Evolutionary conservation across 495 filamentous ascomycete species (phyloP).

Genomic region (Aspergillus haitiensis): DNA sequence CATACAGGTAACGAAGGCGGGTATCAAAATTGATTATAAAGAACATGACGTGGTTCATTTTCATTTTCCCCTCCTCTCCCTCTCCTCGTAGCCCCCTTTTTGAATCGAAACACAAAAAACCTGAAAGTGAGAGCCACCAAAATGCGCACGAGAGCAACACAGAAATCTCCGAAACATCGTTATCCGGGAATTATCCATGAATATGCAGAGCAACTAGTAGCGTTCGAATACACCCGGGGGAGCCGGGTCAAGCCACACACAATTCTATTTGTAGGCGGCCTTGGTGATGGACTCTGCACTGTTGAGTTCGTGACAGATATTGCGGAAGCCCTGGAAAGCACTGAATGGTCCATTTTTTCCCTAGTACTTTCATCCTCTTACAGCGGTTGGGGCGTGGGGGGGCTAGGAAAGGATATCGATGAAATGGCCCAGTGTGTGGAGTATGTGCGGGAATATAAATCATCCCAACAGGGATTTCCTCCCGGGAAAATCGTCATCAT

Average conservation of each 20-base stretch:
- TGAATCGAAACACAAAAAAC: too few species aligned
- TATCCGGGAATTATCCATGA: too few species aligned
- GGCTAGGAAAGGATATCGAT: constrained; percentile 65
- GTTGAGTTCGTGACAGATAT: constrained; percentile 59
- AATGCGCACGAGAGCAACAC: too few species aligned
- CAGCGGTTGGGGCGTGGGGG: constrained; percentile 69
- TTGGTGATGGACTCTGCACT: constrained; percentile 76
- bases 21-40: too few species aligned
- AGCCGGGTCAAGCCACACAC: constrained; percentile 54
- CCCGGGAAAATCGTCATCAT: constrained; percentile 72
- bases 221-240: constrained; percentile 44
- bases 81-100: too few species aligned
- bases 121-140: too few species aligned
- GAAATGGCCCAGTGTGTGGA: constrained; percentile 70
- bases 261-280: constrained; percentile 78
- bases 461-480: constrained; percentile 29
- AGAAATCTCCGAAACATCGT: too few species aligned
- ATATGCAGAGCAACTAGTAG: constrained; percentile 48
- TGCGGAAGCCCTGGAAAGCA: constrained; percentile 53
- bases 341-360: constrained; percentile 62
- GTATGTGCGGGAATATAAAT: constrained; percentile 60
- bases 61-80: too few species aligned
- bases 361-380: constrained; percentile 64
- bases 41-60: too few species aligned
- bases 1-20: too few species aligned